Conservation (phyloP, 2,329 filamentous ascomycete species). For the Colletotrichum sp. region DNA sequence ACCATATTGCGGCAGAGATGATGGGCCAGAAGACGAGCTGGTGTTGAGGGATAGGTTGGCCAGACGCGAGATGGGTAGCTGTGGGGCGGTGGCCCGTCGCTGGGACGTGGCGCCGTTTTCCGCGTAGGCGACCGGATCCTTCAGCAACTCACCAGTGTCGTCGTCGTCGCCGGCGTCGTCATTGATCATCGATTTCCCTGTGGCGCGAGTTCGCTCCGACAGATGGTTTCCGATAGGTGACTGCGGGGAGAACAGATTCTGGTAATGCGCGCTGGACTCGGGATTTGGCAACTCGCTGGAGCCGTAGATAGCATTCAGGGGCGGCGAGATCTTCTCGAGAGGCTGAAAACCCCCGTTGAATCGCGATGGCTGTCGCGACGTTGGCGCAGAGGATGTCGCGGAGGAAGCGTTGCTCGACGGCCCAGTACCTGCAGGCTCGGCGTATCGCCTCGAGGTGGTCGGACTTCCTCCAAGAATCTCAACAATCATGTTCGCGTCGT, state of each 20-base stretch:
- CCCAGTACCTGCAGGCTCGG: slow-evolving; percentile 25
- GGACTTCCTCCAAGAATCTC: slow-evolving; percentile 58
- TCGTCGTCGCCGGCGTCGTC: slow-evolving; percentile 69
- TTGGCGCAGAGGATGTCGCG: slow-evolving; percentile 44
- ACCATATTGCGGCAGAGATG: slow-evolving; percentile 55
- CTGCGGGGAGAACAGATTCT: slow-evolving; percentile 73
- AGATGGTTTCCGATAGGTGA: slow-evolving; percentile 75
- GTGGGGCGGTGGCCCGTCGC: slow-evolving; percentile 74
- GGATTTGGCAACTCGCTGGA: slow-evolving; percentile 64
- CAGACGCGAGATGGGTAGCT: slow-evolving; percentile 73
- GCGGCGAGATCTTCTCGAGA: slow-evolving; percentile 66
- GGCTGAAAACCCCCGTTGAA: slow-evolving; percentile 66
- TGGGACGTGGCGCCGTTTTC: slow-evolving; percentile 63
- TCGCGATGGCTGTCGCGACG: slow-evolving; percentile 60
- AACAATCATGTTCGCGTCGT: slow-evolving; percentile 58
- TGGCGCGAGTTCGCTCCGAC: slow-evolving; percentile 62
- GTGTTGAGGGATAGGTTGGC: slow-evolving; percentile 75
- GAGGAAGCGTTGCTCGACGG: slow-evolving; percentile 42
- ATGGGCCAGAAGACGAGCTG: slow-evolving; percentile 50
- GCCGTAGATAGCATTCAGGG: slow-evolving; percentile 58
- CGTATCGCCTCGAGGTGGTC: slow-evolving; percentile 29
- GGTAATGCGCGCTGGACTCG: slow-evolving; percentile 58
- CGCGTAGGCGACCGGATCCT: slow-evolving; percentile 75
- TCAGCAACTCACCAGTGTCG: slow-evolving; percentile 74
- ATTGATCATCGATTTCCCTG: slow-evolving; percentile 75